These are phyloP conservation scores for Triticum turgidum DNA, from an alignment of 176 grass and related monocot species.

Conservation along the genomic window DNA sequence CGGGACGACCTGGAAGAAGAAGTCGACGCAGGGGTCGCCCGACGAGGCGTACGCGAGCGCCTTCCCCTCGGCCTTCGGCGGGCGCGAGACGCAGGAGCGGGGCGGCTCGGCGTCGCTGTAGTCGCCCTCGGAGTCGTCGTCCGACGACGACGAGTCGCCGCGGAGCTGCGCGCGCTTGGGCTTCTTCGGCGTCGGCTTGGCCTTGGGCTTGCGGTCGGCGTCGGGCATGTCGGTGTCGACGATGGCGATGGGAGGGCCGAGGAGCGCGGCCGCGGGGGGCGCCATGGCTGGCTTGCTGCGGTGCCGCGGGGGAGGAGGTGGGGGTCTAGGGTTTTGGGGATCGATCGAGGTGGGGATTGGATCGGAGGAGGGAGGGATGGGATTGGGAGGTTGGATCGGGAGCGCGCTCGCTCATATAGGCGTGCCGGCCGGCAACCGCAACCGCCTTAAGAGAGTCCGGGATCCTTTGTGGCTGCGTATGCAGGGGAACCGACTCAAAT, in stretches of 20 bases:
- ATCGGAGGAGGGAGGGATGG: neutral
- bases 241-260: constrained; percentile 22
- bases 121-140: neutral
- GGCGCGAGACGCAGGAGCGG: neutral
- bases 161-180: constrained; percentile 21
- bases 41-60: constrained; percentile 33
- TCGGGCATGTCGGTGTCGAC: constrained; percentile 2
- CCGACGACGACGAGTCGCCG: neutral
- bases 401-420: neutral
- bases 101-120: neutral
- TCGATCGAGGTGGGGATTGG: neutral
- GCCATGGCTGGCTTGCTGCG: neutral
- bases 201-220: too few relatives aligned
- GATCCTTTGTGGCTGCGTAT: too few relatives aligned
- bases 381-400: neutral
- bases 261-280: neutral
- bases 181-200: neutral
- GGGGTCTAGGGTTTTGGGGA: neutral
- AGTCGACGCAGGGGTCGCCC: constrained; percentile 59
- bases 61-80: neutral
- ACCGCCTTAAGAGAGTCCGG: neutral
- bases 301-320: too few relatives aligned
- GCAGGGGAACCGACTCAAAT: too few relatives aligned
- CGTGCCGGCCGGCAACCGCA: neutral
- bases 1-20: constrained; percentile 64